These are phyloP conservation scores for Chalciporus piperatus DNA, from an alignment of 768 basidiomycete species.

Conservation along the genomic window DNA sequence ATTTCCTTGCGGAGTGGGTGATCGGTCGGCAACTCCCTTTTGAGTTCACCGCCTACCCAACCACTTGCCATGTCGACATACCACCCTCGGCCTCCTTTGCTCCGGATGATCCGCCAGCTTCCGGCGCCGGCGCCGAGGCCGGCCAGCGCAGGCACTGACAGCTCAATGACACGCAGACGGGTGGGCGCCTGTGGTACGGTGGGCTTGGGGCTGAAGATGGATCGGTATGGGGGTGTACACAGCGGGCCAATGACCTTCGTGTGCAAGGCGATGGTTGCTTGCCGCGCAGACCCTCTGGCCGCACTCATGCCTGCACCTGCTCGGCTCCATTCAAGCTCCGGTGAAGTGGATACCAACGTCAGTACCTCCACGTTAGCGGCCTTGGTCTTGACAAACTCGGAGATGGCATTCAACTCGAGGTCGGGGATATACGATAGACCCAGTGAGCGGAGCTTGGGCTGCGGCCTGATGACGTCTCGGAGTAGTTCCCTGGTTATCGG, in stretches of 20 bases:
- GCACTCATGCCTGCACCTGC: slow-evolving; percentile 27
- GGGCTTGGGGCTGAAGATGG: slow-evolving; percentile 42
- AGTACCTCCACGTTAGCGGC: slow-evolving; percentile 82
- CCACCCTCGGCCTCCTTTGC: slow-evolving; percentile 94
- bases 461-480: slow-evolving; percentile 49
- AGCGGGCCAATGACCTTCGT: slow-evolving; percentile 74
- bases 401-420: slow-evolving; percentile 62
- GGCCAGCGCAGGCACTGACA: slow-evolving; percentile 67
- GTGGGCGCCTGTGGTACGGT: slow-evolving; percentile 49
- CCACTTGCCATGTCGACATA: slow-evolving; percentile 87
- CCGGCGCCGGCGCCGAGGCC: slow-evolving; percentile 77
- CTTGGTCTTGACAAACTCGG: slow-evolving; percentile 64
- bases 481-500: slow-evolving; percentile 62
- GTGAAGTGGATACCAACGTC: slow-evolving; percentile 72
- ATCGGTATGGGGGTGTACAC: slow-evolving; percentile 74
- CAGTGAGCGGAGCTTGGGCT: slow-evolving; percentile 77
- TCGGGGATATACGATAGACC: slow-evolving; percentile 85
- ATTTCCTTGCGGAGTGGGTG: slow-evolving; percentile 75
- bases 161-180: slow-evolving; percentile 81
- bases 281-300: slow-evolving; percentile 48
- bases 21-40: slow-evolving; percentile 52
- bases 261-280: slow-evolving; percentile 76
- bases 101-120: slow-evolving; percentile 84
- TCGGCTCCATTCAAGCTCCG: slow-evolving; percentile 64
- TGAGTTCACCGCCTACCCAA: slow-evolving; percentile 61